These are phyloP conservation scores for Sclerotinia subarctica DNA, from an alignment of 2,329 filamentous ascomycete genomes.

Conservation along the genomic window DNA sequence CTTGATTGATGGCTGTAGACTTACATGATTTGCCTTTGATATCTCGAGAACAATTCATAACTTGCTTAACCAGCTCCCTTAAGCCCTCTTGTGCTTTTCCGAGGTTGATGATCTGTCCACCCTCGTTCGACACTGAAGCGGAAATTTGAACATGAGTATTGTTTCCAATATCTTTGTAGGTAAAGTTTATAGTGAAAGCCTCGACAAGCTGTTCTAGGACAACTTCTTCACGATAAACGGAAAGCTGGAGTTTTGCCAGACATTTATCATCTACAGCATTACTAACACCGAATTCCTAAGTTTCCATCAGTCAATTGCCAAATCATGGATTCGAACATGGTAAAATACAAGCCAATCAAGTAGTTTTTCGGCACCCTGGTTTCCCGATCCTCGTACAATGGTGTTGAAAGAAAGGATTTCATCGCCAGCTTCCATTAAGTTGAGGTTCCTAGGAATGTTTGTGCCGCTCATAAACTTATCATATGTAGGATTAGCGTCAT, in stretches of 20 bases:
- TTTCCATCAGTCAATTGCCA: slow-evolving; percentile 12
- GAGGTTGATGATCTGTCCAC: slow-evolving; percentile 3
- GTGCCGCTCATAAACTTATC: slow-evolving; percentile 12
- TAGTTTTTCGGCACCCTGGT: slow-evolving; percentile 30
- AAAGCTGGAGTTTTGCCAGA: slow-evolving; percentile 31
- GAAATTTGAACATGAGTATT: slow-evolving; percentile 3
- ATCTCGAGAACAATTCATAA: slow-evolving; percentile 1
- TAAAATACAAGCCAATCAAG: slow-evolving; percentile 31
- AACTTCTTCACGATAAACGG: slow-evolving; percentile 27
- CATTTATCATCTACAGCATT: slow-evolving; percentile 30
- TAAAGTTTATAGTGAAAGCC: slow-evolving; percentile 30
- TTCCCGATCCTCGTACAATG: slow-evolving; percentile 12
- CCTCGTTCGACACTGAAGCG: slow-evolving; percentile 2
- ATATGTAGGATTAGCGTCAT: background rate
- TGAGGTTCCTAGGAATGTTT: background rate
- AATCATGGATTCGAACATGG: no score
- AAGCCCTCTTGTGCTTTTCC: slow-evolving; percentile 18
- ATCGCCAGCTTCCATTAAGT: slow-evolving; percentile 3
- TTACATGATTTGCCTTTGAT: background rate
- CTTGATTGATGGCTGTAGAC: background rate
- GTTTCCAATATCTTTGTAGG: slow-evolving; percentile 24
- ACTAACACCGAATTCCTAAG: slow-evolving; percentile 30
- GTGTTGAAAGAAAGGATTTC: slow-evolving; percentile 11
- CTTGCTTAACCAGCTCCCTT: slow-evolving; percentile 5
- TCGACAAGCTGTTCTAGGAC: slow-evolving; percentile 28